These are phyloP conservation scores for Acanthamoeba sp. DNA, from an alignment of 208 protist species.

Conservation along the genomic window DNA sequence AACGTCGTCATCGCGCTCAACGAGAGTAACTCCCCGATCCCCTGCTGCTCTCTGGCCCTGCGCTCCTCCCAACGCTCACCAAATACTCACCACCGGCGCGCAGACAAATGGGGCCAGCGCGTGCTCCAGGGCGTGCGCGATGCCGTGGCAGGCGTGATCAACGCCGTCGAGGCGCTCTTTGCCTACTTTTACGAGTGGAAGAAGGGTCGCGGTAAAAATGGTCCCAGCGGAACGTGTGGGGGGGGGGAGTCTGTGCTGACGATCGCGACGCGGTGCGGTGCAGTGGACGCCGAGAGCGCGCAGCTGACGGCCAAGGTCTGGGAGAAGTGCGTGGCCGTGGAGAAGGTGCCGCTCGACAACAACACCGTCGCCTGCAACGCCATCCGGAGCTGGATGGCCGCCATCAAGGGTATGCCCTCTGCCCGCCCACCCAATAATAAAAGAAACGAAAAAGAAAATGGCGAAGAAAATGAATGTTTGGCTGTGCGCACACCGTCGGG, in stretches of 20 bases:
- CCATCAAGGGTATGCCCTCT: neutral
- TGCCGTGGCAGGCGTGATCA: constrained; percentile 10
- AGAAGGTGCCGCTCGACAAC: constrained; percentile 54
- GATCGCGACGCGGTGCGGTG: neutral
- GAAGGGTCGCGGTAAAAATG: neutral
- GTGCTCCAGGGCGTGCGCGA: constrained; percentile 36
- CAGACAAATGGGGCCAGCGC: constrained; percentile 45
- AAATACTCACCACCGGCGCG: neutral
- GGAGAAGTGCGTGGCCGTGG: constrained; percentile 39
- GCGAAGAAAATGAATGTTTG: no score
- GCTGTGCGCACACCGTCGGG: no score
- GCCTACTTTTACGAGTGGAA: constrained; percentile 33
- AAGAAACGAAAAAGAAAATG: no score
- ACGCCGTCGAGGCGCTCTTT: neutral
- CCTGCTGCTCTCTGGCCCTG: no score
- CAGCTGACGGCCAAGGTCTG: constrained; percentile 48
- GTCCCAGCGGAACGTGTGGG: neutral
- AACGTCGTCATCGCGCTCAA: constrained; percentile 53
- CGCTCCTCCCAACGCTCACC: no score
- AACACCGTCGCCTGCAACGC: constrained; percentile 43
- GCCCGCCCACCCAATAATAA: no score
- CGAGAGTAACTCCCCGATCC: neutral
- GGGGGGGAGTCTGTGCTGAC: no score
- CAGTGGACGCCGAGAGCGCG: constrained; percentile 19
- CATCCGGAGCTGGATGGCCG: constrained; percentile 20